Evolutionary conservation across 768 basidiomycete species (phyloP).

Genomic region (Crepidotus variabilis): DNA sequence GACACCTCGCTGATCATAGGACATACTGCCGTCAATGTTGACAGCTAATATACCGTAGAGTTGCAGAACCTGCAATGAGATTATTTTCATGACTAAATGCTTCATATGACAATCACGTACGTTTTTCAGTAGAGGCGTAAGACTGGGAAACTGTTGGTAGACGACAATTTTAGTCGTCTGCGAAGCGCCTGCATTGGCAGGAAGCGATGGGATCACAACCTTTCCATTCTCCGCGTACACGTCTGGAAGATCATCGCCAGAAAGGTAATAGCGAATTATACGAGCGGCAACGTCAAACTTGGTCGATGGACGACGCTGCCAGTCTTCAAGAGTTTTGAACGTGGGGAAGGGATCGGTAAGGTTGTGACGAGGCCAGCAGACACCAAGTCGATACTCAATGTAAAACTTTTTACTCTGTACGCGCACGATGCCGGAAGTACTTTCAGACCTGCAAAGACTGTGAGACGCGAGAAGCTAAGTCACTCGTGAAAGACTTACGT

Average conservation of each 20-base stretch:
- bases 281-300: conserved; percentile 11
- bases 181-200: too few species aligned
- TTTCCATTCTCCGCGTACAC: conserved; percentile 12
- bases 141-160: too few species aligned
- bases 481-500: too few species aligned
- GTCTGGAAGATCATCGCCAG: conserved; percentile 11
- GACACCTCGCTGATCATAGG: conserved; percentile 3
- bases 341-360: conserved; percentile 6
- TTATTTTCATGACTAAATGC: too few species aligned
- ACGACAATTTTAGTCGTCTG: too few species aligned
- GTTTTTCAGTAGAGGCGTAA: too few species aligned
- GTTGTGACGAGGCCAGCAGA: conserved; percentile 7
- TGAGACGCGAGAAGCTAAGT: too few species aligned
- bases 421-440: conserved; percentile 11
- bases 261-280: conserved; percentile 7
- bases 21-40: conserved; percentile 8
- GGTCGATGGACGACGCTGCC: conserved; percentile 10
- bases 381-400: conserved; percentile 10
- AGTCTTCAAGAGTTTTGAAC: conserved; percentile 9
- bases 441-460: neutral
- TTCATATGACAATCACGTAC: too few species aligned
- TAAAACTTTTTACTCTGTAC: conserved; percentile 9
- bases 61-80: conserved; percentile 8
- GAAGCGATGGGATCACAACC: conserved; percentile 7
- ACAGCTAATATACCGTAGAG: conserved; percentile 9